Base-by-base conservation (phyloP, 768 basidiomycete species). In the Auricularia cornea region DNA sequence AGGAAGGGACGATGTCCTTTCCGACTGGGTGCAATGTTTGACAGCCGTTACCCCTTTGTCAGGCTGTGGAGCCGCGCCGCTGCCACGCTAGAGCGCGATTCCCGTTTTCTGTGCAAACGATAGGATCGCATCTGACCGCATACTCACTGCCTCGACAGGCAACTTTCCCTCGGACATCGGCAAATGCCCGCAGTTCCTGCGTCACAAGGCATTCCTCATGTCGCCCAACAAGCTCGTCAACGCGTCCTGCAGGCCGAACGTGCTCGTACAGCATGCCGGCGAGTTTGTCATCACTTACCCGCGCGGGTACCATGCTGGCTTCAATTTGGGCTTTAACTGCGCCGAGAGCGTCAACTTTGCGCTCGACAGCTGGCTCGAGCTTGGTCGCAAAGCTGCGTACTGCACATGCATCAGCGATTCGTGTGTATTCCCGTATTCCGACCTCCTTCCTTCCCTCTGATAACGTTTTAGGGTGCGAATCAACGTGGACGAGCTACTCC, bases 291-390 rank as follows among this genome's bases (percentile, higher is more conserved):
- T 98, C 68, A 98, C 96, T 0, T 98, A 84, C 70, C 96, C 96
- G 1, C 79, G 90, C 59, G 96, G 96, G 1, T 98, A 98, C 72
- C 96, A 98, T 72, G 92, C 94, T 3, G 96, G 96, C 23, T 96
- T 98, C 80, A 98, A 98, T 71, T 78, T 97, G 51, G 96, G 92
- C 6, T 85, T 97, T 71, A 98, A 98, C 70, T 97, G 94, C 69
- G 96, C 96, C 1, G 96, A 98, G 75, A 93, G 91, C 66, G 92
- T 97, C 70, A 98, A 98, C 72, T 98, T 98, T 71, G 96, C 96
- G 0, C 78, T 97, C 30, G 92, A 97, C 51, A 91, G 89, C 66
- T 98, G 95, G 95, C 75, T 98, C 4, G 92, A 94, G 48, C 74
- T 95, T 23, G 96, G 94, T 1, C 80, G 91, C 63, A 83, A 81